Evolutionary conservation across 2,329 filamentous ascomycete species (phyloP).

Genomic region (Magnaporthales sp.): DNA sequence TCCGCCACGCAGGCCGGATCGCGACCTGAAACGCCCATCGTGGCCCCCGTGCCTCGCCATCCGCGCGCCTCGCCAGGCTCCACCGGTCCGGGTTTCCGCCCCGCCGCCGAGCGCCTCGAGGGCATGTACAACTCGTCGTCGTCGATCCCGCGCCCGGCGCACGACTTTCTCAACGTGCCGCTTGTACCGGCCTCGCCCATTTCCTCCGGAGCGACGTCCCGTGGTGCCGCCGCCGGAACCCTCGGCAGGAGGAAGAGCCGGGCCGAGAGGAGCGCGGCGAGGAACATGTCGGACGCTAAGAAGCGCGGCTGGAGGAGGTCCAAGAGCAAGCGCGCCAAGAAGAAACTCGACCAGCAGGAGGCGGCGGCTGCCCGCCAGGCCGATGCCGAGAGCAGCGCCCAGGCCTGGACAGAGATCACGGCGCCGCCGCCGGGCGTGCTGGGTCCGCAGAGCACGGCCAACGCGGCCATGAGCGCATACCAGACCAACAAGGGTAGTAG

Average conservation of each 20-base stretch:
- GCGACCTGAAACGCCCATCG: constrained; percentile 33
- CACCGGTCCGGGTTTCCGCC: constrained; percentile 24
- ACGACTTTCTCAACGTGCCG: background rate
- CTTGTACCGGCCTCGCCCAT: background rate
- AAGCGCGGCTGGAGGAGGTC: constrained; percentile 41
- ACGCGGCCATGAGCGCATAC: background rate
- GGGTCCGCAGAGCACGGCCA: background rate
- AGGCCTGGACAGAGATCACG: constrained; percentile 41
- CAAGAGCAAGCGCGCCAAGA: constrained; percentile 24
- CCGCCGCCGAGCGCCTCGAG: constrained; percentile 45
- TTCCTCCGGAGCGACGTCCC: background rate
- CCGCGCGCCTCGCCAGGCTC: constrained; percentile 29
- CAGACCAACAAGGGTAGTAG: constrained; percentile 3
- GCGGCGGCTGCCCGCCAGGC: constrained; percentile 3
- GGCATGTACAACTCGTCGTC: constrained; percentile 37
- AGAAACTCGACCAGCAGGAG: constrained; percentile 11
- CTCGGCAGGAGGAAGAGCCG: constrained; percentile 35
- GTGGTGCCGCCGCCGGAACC: constrained; percentile 18
- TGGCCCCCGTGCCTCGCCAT: constrained; percentile 44
- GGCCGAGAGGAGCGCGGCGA: constrained; percentile 50
- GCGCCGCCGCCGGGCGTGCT: constrained; percentile 3
- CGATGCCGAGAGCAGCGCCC: constrained; percentile 8
- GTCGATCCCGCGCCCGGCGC: background rate
- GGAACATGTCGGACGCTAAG: constrained; percentile 54
- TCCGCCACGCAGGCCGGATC: constrained; percentile 20